Evolutionary conservation across 306 rosid species (phyloP).

Genomic region (Argentina anserina): DNA sequence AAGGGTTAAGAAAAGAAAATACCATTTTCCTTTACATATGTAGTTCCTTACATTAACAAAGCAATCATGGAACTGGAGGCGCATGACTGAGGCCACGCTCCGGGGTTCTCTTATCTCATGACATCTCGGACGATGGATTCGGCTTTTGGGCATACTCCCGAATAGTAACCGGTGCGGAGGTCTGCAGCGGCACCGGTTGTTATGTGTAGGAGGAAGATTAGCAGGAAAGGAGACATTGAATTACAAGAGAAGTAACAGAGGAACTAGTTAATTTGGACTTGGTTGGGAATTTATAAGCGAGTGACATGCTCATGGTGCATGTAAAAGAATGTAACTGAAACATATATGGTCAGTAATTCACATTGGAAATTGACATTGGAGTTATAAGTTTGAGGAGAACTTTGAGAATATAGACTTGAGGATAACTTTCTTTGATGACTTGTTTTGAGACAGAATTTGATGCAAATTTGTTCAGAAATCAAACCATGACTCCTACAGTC

Average conservation of each 20-base stretch:
- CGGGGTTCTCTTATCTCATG: conserved; percentile 63
- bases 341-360: background rate
- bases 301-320: background rate
- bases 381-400: background rate
- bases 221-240: conserved; percentile 24
- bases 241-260: background rate
- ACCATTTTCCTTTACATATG: background rate
- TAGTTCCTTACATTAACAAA: conserved; percentile 55
- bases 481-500: too few species aligned
- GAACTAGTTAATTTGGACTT: background rate
- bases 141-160: conserved; percentile 51
- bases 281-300: background rate
- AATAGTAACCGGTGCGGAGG: conserved; percentile 59
- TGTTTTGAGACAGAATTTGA: too few species aligned
- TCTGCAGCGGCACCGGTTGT: conserved; percentile 23
- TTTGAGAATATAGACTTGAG: too few species aligned
- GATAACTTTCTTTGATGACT: too few species aligned
- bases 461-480: too few species aligned
- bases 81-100: conserved; percentile 90
- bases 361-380: background rate
- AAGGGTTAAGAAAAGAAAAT: background rate
- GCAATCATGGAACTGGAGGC: conserved; percentile 87
- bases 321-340: background rate
- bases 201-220: conserved; percentile 30
- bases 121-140: conserved; percentile 51